A percentile compares a stretch with the other conserved stretches of the same genome.
Conservation (phyloP, 208 protist genomes). For the Leishmania aethiopica region DNA sequence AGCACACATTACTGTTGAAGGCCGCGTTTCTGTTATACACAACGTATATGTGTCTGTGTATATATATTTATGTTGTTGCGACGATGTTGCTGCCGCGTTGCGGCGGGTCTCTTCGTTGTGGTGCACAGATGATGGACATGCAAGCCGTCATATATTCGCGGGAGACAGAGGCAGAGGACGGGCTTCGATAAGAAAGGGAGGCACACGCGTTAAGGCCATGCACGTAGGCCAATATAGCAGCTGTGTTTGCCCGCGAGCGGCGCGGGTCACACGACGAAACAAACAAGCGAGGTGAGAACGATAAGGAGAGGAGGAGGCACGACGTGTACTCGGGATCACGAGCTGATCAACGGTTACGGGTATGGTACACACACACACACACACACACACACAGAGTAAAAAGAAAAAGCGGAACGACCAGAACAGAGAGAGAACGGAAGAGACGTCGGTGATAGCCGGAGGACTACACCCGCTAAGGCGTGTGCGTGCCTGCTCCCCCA, state of each 20-base stretch:
- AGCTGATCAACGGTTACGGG: background rate
- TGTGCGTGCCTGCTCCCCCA: slow-evolving; percentile 9
- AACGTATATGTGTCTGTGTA: background rate
- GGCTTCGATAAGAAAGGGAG: background rate
- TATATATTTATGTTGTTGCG: background rate
- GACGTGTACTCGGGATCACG: background rate
- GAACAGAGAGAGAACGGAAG: background rate
- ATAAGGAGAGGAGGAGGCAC: background rate
- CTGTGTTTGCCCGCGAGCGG: background rate
- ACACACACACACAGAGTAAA: background rate
- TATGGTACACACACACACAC: background rate
- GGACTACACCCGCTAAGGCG: background rate
- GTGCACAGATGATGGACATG: background rate
- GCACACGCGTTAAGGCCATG: background rate
- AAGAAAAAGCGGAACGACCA: background rate
- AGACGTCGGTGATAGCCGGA: background rate
- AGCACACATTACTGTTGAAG: background rate
- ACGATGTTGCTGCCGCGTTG: background rate
- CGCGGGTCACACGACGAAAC: background rate
- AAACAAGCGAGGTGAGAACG: background rate
- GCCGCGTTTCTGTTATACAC: background rate
- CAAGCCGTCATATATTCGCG: background rate
- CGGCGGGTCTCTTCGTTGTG: background rate
- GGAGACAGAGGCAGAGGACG: background rate
- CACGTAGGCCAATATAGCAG: background rate